Base-by-base conservation (phyloP, 805 yeast species). In the Cyberlindnera maclurae region DNA sequence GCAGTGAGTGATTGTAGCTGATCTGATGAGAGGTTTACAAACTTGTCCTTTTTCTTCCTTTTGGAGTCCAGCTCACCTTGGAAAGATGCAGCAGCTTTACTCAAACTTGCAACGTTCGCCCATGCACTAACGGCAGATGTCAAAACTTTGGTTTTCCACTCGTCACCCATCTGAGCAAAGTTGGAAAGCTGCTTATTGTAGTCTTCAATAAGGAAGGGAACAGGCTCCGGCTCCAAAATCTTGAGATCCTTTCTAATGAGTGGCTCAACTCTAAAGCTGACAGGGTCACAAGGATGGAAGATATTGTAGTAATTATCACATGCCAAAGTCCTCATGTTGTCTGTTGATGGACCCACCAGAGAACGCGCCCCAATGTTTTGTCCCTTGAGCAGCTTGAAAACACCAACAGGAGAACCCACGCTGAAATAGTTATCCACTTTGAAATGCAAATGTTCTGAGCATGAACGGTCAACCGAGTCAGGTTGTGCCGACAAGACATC, bases 281-380 rank as follows among this genome's bases (percentile, higher is more conserved):
- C 80, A 1, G 97, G 96, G 55, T 90, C 98, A 47, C 94, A 81
- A 0, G 90, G 85, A 50, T 90, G 95, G 63, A 83, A 87, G 5
- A 93, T 62, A 54, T 90, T 90, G 63, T 82, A 93, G 31, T 83
- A 58, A 51, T 83, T 82, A 3, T 67, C 61, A 45, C 82, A 79
- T 26, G 69, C 70, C 4, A 93, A 87, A 9, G 49, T 51, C 18
- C 44, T 40, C 12, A 42, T 26, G 6, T 27, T 28, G 12, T 51
- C 45, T 7, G 38, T 33, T 10, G 46, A 29, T 12, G 39, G 32
- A 9, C 40, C 49, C 22, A 34, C 13, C 4, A 45, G 13, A 6
- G 46, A 35, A 22, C 76, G 52, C 1, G 80, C 65, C 15, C 65
- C 62, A n/a, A 88, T 70, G 34, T 73, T 75, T 32, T 71, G 71